Percentiles rank a stretch among this genome's conserved stretches.
phyloP scores from a whole-genome alignment of 2,329 filamentous ascomycete species.

The Aaosphaeria arxii region DNA sequence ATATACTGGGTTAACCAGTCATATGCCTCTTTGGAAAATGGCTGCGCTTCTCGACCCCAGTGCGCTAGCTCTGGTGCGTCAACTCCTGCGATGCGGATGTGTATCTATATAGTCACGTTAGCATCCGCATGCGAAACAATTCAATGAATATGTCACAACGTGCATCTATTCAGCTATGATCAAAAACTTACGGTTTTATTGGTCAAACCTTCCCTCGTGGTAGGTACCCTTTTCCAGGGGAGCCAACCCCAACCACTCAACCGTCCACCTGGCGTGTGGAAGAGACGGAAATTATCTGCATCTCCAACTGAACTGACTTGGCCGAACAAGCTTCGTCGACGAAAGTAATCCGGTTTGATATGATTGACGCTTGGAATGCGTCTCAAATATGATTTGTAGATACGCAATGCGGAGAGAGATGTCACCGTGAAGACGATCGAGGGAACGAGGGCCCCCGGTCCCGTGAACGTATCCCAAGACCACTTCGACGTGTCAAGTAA shows the following conservation, averaged over 20 bases:
- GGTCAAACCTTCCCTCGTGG: slow-evolving; percentile 64
- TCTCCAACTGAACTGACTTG: slow-evolving; percentile 92
- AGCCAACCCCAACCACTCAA: slow-evolving; percentile 91
- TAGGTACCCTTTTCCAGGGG: slow-evolving; percentile 67
- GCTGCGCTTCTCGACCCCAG: slow-evolving; percentile 86
- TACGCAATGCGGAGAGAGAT: slow-evolving; percentile 52
- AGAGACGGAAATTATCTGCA: slow-evolving; percentile 92
- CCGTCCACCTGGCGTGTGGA: slow-evolving; percentile 89
- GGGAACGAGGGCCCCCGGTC: slow-evolving; percentile 54
- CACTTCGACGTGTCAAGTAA: slow-evolving; percentile 42
- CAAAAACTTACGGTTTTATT: slow-evolving; percentile 66
- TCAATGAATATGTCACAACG: too few relatives aligned
- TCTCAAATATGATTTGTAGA: slow-evolving; percentile 72
- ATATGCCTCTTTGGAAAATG: slow-evolving; percentile 76
- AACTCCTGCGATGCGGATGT: slow-evolving; percentile 84
- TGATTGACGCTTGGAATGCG: slow-evolving; percentile 76
- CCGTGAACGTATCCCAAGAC: slow-evolving; percentile 51
- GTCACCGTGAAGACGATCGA: slow-evolving; percentile 55
- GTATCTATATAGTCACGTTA: slow-evolving; percentile 57
- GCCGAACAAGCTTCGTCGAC: slow-evolving; percentile 74
- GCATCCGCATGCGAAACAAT: background rate
- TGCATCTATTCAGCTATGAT: background rate
- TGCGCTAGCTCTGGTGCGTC: slow-evolving; percentile 93
- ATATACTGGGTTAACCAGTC: slow-evolving; percentile 76
- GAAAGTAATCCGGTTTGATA: slow-evolving; percentile 72